Evolutionary conservation across 164 flowering plant genomes (phyloP).

Genomic region (Chimonanthus praecox): DNA sequence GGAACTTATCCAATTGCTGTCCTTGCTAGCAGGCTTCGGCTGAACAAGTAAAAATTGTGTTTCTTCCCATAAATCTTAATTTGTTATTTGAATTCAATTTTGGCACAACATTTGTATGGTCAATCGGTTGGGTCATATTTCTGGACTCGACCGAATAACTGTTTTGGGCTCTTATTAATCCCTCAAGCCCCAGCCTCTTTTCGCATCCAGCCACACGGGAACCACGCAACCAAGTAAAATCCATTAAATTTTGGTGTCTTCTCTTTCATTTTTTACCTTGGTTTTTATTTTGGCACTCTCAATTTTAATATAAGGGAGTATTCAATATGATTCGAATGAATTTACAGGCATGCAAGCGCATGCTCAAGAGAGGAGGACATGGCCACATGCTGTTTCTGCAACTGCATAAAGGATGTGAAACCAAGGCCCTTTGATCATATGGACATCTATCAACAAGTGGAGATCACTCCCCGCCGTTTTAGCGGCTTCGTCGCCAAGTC

Average conservation of each 20-base stretch:
- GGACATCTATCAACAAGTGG: constrained; percentile 36
- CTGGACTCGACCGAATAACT: too few relatives aligned
- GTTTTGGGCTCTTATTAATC: too few relatives aligned
- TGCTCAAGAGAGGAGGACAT: constrained; percentile 42
- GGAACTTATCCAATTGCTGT: too few relatives aligned
- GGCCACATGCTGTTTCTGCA: constrained; percentile 31
- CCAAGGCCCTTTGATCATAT: constrained; percentile 36
- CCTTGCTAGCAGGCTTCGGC: too few relatives aligned
- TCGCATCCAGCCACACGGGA: too few relatives aligned
- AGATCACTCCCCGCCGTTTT: constrained; percentile 7
- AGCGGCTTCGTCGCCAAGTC: constrained; percentile 19
- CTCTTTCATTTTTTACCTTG: not conserved
- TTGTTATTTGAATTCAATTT: too few relatives aligned
- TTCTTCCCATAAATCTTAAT: not conserved
- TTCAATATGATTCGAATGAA: not conserved
- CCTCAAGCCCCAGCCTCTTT: too few relatives aligned
- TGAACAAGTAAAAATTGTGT: too few relatives aligned
- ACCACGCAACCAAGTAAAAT: too few relatives aligned
- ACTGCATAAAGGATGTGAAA: constrained; percentile 20
- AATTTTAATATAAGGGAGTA: not conserved
- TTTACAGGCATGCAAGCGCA: constrained; percentile 39
- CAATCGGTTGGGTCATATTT: too few relatives aligned
- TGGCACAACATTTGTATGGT: too few relatives aligned
- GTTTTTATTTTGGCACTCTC: not conserved
- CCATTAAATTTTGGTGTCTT: too few relatives aligned